A percentile compares a stretch with the other conserved stretches of the same genome.
Evolutionary conservation across 305 asterid genomes (phyloP).

Genomic region (Fraxinus paxiana): DNA sequence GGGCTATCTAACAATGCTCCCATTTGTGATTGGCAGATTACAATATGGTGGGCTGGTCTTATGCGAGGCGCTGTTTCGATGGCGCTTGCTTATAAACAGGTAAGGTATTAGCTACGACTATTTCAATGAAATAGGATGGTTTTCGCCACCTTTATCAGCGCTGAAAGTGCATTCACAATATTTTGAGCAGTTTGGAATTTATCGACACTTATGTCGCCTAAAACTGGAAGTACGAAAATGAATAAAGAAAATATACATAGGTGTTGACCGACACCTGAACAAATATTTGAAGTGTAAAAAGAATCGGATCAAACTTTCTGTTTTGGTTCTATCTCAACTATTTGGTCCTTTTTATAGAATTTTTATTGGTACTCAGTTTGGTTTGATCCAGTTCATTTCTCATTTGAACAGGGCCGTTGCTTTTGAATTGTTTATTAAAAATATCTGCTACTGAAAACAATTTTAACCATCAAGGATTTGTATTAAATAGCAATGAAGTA

Average conservation of each 20-base stretch:
- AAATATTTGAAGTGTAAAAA: background rate
- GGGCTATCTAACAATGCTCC: slow-evolving; percentile 14
- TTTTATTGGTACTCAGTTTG: background rate
- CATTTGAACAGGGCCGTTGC: background rate
- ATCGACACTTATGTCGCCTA: background rate
- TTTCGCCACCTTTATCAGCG: background rate
- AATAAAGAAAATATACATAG: background rate
- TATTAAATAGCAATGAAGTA: background rate
- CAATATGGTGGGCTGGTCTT: slow-evolving; percentile 97
- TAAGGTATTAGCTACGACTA: slow-evolving; percentile 20
- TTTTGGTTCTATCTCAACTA: background rate
- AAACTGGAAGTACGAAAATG: background rate
- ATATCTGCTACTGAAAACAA: background rate
- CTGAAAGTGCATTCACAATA: background rate
- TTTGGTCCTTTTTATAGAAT: background rate
- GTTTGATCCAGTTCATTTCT: background rate
- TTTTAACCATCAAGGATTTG: background rate
- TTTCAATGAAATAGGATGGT: background rate
- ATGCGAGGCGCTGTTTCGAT: slow-evolving; percentile 95
- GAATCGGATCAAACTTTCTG: background rate
- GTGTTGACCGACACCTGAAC: background rate
- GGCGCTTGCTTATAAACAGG: slow-evolving; percentile 98
- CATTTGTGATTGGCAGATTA: slow-evolving; percentile 42
- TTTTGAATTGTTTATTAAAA: background rate
- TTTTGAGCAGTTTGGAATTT: background rate